Conservation (phyloP, 495 filamentous ascomycete species). For the Chaetomium tenue region DNA sequence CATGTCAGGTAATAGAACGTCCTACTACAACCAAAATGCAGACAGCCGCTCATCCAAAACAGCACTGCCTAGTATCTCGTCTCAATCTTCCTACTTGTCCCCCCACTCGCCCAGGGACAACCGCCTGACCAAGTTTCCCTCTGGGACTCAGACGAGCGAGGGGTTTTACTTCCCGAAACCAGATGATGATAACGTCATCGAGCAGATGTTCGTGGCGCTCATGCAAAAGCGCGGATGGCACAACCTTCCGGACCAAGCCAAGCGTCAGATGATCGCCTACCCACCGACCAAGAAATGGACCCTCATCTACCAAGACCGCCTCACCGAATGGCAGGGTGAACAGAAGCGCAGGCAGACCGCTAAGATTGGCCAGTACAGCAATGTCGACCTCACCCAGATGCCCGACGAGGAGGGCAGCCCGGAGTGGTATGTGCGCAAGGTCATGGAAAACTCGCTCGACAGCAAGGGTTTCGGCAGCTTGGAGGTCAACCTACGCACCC, state of each 20-base stretch:
- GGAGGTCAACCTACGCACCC: conserved; percentile 89
- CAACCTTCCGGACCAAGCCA: conserved; percentile 91
- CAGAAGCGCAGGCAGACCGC: conserved; percentile 79
- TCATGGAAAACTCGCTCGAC: conserved; percentile 93
- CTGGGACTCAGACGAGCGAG: conserved; percentile 52
- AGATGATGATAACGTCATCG: conserved; percentile 80
- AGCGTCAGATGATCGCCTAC: conserved; percentile 92
- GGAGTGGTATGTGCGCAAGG: conserved; percentile 96
- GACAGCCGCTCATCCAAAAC: conserved; percentile 62
- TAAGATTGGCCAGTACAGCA: conserved; percentile 60
- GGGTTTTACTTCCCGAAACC: conserved; percentile 66
- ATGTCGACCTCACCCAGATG: conserved; percentile 59
- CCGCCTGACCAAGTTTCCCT: conserved; percentile 51
- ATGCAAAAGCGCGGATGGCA: conserved; percentile 99
- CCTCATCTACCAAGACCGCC: conserved; percentile 87
- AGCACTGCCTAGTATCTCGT: conserved; percentile 50
- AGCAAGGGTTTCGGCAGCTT: conserved; percentile 87
- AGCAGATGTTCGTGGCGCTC: conserved; percentile 84
- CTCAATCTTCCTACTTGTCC: conserved; percentile 51
- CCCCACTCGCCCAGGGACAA: conserved; percentile 49
- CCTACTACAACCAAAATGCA: conserved; percentile 68
- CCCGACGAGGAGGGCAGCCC: conserved; percentile 94
- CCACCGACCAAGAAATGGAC: conserved; percentile 96
- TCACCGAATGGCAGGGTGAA: conserved; percentile 91
- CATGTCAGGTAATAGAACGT: conserved; percentile 69